phyloP scores from a whole-genome alignment of 768 basidiomycete species.

The Lactifluus pinguis region DNA sequence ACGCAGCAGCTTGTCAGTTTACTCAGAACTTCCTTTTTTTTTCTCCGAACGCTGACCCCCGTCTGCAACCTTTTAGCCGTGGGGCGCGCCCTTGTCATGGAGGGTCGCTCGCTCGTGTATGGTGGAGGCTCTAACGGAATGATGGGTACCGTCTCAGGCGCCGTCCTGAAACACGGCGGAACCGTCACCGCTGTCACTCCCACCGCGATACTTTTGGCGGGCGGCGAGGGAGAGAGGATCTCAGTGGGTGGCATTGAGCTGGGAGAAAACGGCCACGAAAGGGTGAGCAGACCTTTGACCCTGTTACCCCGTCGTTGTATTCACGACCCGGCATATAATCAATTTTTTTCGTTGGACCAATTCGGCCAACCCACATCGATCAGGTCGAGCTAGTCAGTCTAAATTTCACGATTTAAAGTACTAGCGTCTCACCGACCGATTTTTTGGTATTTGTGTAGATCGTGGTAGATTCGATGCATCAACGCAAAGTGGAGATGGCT shows the following conservation, averaged over 20 bases:
- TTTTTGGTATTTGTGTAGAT: slow-evolving; percentile 37
- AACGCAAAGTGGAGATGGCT: slow-evolving; percentile 90
- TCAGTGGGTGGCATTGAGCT: slow-evolving; percentile 23
- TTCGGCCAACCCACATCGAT: background rate
- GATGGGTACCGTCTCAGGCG: slow-evolving; percentile 74
- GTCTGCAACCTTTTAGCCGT: slow-evolving; percentile 41
- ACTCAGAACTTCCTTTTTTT: too few relatives aligned
- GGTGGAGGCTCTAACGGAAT: slow-evolving; percentile 79
- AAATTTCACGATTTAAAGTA: background rate
- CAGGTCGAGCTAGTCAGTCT: slow-evolving; percentile 1
- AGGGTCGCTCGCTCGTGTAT: slow-evolving; percentile 64
- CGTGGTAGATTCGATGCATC: slow-evolving; percentile 75
- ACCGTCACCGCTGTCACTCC: slow-evolving; percentile 73
- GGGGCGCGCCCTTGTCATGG: slow-evolving; percentile 58
- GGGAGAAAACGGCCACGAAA: slow-evolving; percentile 27
- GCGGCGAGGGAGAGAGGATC: slow-evolving; percentile 52
- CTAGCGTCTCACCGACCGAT: background rate
- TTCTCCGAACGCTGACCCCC: background rate
- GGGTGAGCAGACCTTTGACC: slow-evolving; percentile 22
- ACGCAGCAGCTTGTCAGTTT: slow-evolving; percentile 66
- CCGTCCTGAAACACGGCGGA: slow-evolving; percentile 59
- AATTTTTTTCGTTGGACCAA: background rate
- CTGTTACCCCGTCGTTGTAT: background rate
- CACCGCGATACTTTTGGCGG: slow-evolving; percentile 57
- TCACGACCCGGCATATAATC: background rate